These are phyloP conservation scores for Penicillium lagena DNA, from an alignment of 495 filamentous ascomycete genomes.

Conservation along the genomic window DNA sequence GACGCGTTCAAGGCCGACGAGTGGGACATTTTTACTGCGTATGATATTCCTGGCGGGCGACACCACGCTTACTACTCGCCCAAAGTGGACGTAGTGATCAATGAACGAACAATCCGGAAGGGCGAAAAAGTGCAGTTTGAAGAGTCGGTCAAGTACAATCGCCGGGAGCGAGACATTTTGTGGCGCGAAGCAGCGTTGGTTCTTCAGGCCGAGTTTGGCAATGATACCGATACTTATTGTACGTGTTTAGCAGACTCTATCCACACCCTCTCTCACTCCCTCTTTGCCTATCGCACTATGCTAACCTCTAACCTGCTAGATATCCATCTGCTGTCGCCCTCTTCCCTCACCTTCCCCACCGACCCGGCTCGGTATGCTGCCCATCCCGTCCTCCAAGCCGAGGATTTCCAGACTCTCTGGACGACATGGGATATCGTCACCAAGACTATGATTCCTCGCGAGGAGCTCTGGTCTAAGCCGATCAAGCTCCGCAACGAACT, in stretches of 20 bases:
- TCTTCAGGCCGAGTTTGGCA: slow-evolving; percentile 57
- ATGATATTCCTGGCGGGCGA: slow-evolving; percentile 57
- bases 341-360: slow-evolving; percentile 55
- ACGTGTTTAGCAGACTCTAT: slow-evolving; percentile 15
- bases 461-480: slow-evolving; percentile 75
- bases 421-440: slow-evolving; percentile 80
- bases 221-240: slow-evolving; percentile 70
- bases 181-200: slow-evolving; percentile 64
- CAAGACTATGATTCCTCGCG: slow-evolving; percentile 73
- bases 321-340: slow-evolving; percentile 59
- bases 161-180: slow-evolving; percentile 53
- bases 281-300: too few relatives aligned
- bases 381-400: slow-evolving; percentile 55
- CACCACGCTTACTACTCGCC: slow-evolving; percentile 84
- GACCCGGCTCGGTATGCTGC: slow-evolving; percentile 67
- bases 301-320: slow-evolving; percentile 17
- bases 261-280: too few relatives aligned
- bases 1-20: slow-evolving; percentile 62
- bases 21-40: slow-evolving; percentile 76
- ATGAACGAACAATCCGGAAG: slow-evolving; percentile 55
- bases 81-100: slow-evolving; percentile 56
- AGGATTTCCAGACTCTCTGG: slow-evolving; percentile 79
- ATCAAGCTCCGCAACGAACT: slow-evolving; percentile 91
- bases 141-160: slow-evolving; percentile 82
- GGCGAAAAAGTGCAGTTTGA: slow-evolving; percentile 81